A percentile compares a stretch with the other conserved stretches of the same genome.
These are phyloP conservation scores for Litchi chinensis DNA, from an alignment of 345 rosid species.

Conservation along the genomic window DNA sequence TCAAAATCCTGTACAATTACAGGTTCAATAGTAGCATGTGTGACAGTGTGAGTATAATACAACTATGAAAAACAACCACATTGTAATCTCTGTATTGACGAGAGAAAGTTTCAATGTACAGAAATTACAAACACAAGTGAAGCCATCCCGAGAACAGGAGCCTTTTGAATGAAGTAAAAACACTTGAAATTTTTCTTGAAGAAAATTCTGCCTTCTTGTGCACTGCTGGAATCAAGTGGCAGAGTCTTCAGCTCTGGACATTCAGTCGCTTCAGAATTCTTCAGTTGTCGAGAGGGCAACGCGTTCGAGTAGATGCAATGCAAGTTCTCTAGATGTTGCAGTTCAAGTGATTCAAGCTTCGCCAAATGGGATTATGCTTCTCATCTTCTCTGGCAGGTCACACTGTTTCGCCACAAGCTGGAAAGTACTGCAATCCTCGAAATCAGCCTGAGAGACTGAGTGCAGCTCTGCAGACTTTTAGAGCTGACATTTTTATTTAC, in stretches of 20 bases:
- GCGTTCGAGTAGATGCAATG: not conserved
- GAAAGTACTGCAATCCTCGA: not conserved
- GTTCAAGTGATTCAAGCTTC: not conserved
- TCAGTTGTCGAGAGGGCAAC: not conserved
- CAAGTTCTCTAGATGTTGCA: not conserved
- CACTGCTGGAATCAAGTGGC: constrained; percentile 17
- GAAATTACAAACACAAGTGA: too few species aligned
- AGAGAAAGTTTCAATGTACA: too few species aligned
- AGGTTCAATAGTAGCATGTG: too few species aligned
- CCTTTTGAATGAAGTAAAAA: too few species aligned
- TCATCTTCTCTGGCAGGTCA: not conserved
- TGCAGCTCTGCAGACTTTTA: not conserved
- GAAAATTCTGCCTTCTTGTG: not conserved
- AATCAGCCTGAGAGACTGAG: not conserved
- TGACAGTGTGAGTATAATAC: too few species aligned
- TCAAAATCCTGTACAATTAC: too few species aligned
- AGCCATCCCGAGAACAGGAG: too few species aligned
- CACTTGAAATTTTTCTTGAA: too few species aligned
- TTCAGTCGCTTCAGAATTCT: not conserved
- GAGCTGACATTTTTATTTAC: too few species aligned
- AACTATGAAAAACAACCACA: too few species aligned
- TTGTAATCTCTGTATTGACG: too few species aligned
- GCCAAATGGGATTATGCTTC: not conserved
- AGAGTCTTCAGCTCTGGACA: constrained; percentile 20
- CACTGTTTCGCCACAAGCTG: not conserved